phyloP scores from a whole-genome alignment of 2,329 filamentous ascomycete genomes.

The Metarhizium humberi region DNA sequence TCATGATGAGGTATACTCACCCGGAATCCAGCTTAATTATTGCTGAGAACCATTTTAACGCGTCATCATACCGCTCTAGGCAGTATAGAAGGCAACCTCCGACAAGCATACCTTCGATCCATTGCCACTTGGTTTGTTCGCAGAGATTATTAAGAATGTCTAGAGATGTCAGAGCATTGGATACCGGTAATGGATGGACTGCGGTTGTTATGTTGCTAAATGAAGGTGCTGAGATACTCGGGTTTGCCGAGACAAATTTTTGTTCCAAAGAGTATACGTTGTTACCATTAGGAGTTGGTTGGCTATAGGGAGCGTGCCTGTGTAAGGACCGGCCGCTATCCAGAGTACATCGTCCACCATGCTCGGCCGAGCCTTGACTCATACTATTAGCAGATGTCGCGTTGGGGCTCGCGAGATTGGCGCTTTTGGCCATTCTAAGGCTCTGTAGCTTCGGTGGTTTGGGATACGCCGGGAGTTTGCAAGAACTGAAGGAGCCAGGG shows the following conservation, averaged over 20 bases:
- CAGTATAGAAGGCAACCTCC: constrained; percentile 90
- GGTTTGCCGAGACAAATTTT: not conserved
- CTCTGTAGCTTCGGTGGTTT: constrained; percentile 32
- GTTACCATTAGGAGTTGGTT: not conserved
- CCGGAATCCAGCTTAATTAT: constrained; percentile 46
- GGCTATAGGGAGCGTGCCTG: not conserved
- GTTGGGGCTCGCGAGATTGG: not conserved
- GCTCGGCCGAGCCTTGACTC: not conserved
- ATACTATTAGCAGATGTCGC: not conserved
- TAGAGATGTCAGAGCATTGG: constrained; percentile 55
- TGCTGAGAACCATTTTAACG: constrained; percentile 64
- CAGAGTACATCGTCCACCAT: not conserved
- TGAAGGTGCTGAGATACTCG: constrained; percentile 4
- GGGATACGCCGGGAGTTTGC: constrained; percentile 46
- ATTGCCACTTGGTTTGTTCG: constrained; percentile 72
- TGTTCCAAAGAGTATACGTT: not conserved
- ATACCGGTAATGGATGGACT: constrained; percentile 29
- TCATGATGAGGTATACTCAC: constrained; percentile 30
- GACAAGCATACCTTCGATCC: constrained; percentile 87
- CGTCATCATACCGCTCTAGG: constrained; percentile 72
- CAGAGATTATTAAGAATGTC: constrained; percentile 67
- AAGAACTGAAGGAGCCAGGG: constrained; percentile 26
- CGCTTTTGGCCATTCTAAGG: constrained; percentile 5
- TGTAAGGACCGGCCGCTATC: constrained; percentile 1
- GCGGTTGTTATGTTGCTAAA: not conserved